phyloP scores from a whole-genome alignment of 371 early-diverging fungal genomes.

The Thermomucor indicae-seudaticae region DNA sequence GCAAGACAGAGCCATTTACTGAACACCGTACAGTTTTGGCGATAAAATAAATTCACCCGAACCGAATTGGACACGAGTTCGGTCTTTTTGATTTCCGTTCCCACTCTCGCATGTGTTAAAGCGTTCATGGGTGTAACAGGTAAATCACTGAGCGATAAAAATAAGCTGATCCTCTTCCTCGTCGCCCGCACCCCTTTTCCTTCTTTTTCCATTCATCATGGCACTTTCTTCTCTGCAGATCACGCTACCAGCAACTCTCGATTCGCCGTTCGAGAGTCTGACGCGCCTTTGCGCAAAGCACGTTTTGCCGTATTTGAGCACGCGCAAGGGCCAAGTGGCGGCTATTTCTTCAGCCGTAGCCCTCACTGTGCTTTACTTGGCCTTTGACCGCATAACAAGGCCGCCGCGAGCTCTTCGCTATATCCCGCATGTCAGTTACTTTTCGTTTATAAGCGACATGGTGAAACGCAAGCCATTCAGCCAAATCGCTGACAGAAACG shows the following conservation, averaged over 20 bases:
- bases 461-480: neutral
- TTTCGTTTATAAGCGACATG: neutral
- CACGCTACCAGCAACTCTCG: neutral
- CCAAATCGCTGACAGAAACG: neutral
- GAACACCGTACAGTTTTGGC: no score
- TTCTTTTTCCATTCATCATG: neutral
- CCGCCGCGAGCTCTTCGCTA: neutral
- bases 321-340: neutral
- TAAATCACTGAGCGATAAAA: no score
- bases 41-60: no score
- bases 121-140: no score
- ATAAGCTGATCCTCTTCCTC: no score
- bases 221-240: neutral
- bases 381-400: neutral
- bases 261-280: neutral
- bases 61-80: no score
- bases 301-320: neutral
- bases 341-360: conserved; percentile 2
- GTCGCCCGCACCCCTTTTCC: no score
- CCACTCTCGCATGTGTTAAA: no score
- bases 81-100: no score
- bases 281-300: neutral
- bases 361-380: neutral
- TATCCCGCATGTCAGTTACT: neutral
- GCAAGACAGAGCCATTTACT: no score